phyloP scores from a whole-genome alignment of 2,329 filamentous ascomycete species.

The Colletotrichum chlorophyti region DNA sequence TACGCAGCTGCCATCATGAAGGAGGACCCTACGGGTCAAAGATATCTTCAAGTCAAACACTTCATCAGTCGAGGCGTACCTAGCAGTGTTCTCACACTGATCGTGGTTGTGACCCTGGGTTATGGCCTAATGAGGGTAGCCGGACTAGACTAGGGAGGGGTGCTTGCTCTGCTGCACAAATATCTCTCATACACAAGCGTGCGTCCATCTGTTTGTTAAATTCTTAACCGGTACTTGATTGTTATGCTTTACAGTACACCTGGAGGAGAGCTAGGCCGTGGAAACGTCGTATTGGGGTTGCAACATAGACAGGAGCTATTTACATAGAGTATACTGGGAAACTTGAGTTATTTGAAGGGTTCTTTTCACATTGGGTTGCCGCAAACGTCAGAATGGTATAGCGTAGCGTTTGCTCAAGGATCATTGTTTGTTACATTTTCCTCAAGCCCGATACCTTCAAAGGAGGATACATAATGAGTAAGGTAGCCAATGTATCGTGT shows the following conservation, averaged over 20 bases:
- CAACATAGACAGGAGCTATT: neutral
- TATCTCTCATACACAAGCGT: neutral
- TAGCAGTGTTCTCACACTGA: conserved; percentile 80
- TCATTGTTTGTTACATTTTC: no score
- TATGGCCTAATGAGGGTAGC: conserved; percentile 88
- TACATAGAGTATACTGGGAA: neutral
- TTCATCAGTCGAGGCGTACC: conserved; percentile 95
- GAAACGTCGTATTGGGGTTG: neutral
- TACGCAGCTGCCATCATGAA: conserved; percentile 93
- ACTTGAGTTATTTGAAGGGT: no score
- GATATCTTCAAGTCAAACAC: conserved; percentile 91
- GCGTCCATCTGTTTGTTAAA: neutral
- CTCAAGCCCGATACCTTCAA: no score
- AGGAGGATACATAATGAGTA: no score
- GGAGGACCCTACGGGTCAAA: conserved; percentile 90
- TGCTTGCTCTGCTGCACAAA: neutral
- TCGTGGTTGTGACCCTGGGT: conserved; percentile 85
- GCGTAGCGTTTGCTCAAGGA: neutral
- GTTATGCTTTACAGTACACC: neutral
- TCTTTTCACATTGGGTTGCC: neutral
- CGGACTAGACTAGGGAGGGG: conserved; percentile 59
- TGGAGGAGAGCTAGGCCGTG: neutral
- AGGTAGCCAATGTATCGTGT: no score
- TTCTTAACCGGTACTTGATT: neutral
- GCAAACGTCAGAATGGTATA: neutral